Evolutionary conservation across 176 grass and related monocot genomes (phyloP).

Genomic region (Musa itinerans): DNA sequence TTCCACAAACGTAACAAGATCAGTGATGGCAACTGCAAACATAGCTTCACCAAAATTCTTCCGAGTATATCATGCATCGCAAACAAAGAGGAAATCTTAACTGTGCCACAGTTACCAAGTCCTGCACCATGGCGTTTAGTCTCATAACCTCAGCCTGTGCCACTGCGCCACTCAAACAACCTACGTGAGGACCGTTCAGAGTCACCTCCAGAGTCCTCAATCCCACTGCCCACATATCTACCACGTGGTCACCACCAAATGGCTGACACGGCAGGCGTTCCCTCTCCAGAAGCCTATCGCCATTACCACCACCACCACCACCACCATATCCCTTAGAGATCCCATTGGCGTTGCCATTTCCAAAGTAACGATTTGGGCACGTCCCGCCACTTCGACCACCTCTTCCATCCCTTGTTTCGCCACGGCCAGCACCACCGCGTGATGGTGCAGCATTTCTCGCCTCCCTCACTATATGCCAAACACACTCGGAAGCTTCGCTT

Average conservation of each 20-base stretch:
- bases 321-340: slow-evolving; percentile 17
- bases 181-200: too few relatives aligned
- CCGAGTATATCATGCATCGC: not conserved
- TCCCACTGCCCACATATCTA: slow-evolving; percentile 26
- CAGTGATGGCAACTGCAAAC: not conserved
- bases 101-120: slow-evolving; percentile 72
- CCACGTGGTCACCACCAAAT: slow-evolving; percentile 39
- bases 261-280: slow-evolving; percentile 30
- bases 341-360: slow-evolving; percentile 3
- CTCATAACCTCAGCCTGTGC: slow-evolving; percentile 50
- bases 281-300: slow-evolving; percentile 29
- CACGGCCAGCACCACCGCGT: slow-evolving; percentile 37
- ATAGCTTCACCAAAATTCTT: not conserved
- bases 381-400: not conserved
- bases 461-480: not conserved
- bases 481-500: not conserved
- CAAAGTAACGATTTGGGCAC: slow-evolving; percentile 2
- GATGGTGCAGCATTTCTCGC: not conserved
- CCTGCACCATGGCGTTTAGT: slow-evolving; percentile 71
- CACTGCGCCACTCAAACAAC: slow-evolving; percentile 43
- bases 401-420: slow-evolving; percentile 21
- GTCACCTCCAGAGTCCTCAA: too few relatives aligned
- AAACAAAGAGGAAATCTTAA: slow-evolving; percentile 11
- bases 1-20: not conserved
- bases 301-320: slow-evolving; percentile 18